Evolutionary conservation across 129 eudicot genomes (phyloP), one percentile per base, ranked within the genome.

Genomic region (Flaveria trinervia): DNA sequence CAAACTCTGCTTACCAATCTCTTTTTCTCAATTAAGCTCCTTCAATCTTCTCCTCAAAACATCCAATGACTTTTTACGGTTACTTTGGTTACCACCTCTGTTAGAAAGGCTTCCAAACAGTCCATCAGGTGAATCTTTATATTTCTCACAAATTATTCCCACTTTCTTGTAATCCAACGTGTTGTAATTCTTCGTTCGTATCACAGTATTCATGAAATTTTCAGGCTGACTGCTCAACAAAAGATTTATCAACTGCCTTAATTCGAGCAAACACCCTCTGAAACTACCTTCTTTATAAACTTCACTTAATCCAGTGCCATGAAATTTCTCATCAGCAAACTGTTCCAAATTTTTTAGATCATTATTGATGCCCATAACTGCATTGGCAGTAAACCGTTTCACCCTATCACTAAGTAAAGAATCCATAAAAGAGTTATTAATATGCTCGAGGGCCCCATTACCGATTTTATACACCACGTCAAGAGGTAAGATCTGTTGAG

Each of bases 201-300:
- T 94, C 46, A 87, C 96, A 3, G 98, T 97, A 87, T 94, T 94
- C 98, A 91, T 89, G 59, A 91, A 94, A 75, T 89, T 94, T 64
- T 94, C 98, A 14, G 98, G 96, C 75, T 91, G 98, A 83, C 91
- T 87, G 77, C 98, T 94, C 84, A 89, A 57, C 9, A 94, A 77
- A 77, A 94, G 98, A 77, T 87, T 91, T 71, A 91, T 65, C 82
- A 94, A 48, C 73, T 94, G 98, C 28, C 98, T 83, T 43, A 87
- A 81, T 82, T 94, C 98, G 5, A 89, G 67, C 86, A 94, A 84
- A 85, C 87, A 89, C 62, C 83, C 84, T 70, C 83, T 75, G 36
- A 94, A 91, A 77, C 93, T 87, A 79, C 91, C 93, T 70, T 89
- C 98, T 65, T 82, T 89, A 66, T 89, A 91, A 45, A 86, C 75